phyloP scores from a whole-genome alignment of 2,329 filamentous ascomycete species.

The Pyricularia pennisetigena region DNA sequence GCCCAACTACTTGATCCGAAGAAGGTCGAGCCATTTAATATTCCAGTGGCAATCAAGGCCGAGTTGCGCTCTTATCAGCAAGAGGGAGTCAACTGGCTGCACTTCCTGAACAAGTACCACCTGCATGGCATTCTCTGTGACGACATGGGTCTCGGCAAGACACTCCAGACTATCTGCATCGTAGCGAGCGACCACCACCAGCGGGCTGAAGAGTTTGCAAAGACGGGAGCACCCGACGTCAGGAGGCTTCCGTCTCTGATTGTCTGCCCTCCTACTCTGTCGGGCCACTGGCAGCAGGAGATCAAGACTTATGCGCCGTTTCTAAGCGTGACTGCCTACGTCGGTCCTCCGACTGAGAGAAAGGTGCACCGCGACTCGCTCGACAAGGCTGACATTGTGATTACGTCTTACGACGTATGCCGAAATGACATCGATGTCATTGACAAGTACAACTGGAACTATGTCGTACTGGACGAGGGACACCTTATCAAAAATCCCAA shows the following conservation, averaged over 20 bases:
- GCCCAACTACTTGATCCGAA: slow-evolving; percentile 92
- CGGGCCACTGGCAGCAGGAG: slow-evolving; percentile 98
- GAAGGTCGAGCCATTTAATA: slow-evolving; percentile 88
- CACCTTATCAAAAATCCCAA: slow-evolving; percentile 98
- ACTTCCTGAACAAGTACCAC: slow-evolving; percentile 96
- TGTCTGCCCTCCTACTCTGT: slow-evolving; percentile 90
- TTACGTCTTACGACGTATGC: slow-evolving; percentile 97
- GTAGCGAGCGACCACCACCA: slow-evolving; percentile 96
- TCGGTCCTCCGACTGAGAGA: slow-evolving; percentile 78
- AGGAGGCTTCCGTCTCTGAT: slow-evolving; percentile 83
- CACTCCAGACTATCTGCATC: slow-evolving; percentile 92
- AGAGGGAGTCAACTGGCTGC: slow-evolving; percentile 96
- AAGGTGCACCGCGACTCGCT: slow-evolving; percentile 60
- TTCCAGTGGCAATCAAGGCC: slow-evolving; percentile 94
- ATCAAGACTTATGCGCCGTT: slow-evolving; percentile 94
- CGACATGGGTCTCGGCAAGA: slow-evolving; percentile 98
- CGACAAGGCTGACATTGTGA: slow-evolving; percentile 76
- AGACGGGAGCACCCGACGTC: slow-evolving; percentile 68
- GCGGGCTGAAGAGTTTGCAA: slow-evolving; percentile 80
- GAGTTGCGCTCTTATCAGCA: slow-evolving; percentile 95
- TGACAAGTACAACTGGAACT: slow-evolving; percentile 80
- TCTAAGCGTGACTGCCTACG: slow-evolving; percentile 79
- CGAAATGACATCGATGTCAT: slow-evolving; percentile 89
- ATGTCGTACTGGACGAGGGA: slow-evolving; percentile 92
- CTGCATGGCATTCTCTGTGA: slow-evolving; percentile 97